phyloP scores from a whole-genome alignment of 2,329 filamentous ascomycete species.

The Arthroderma sp. region DNA sequence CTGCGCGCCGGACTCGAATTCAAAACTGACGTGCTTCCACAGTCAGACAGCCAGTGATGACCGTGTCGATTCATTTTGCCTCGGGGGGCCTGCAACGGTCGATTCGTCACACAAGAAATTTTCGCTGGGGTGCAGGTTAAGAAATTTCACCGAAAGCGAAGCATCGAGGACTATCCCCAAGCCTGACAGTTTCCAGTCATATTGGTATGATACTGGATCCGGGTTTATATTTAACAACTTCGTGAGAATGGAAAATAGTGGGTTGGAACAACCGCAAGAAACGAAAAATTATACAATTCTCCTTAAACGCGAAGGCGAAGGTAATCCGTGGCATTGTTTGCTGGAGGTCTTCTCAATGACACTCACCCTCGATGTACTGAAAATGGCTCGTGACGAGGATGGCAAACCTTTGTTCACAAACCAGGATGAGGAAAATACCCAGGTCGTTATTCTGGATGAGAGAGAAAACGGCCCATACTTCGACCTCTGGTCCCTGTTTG shows the following conservation, averaged over 20 bases:
- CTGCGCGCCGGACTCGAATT: slow-evolving; percentile 13
- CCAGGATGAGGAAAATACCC: slow-evolving; percentile 14
- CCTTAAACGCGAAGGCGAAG: slow-evolving; percentile 23
- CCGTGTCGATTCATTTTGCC: slow-evolving; percentile 17
- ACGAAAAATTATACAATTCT: slow-evolving; percentile 15
- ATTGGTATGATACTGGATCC: slow-evolving; percentile 23
- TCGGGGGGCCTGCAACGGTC: slow-evolving; percentile 11
- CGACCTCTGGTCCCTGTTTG: slow-evolving; percentile 27
- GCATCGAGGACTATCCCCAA: not conserved
- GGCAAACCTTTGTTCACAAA: slow-evolving; percentile 12
- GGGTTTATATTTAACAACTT: slow-evolving; percentile 13
- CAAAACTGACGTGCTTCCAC: slow-evolving; percentile 19
- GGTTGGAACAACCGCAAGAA: not conserved
- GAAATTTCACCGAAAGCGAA: not conserved
- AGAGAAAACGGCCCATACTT: slow-evolving; percentile 23
- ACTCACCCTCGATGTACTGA: slow-evolving; percentile 23
- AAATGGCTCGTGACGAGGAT: slow-evolving; percentile 13
- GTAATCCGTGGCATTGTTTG: slow-evolving; percentile 24
- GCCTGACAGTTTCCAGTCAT: slow-evolving; percentile 12
- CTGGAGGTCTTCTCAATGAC: slow-evolving; percentile 25
- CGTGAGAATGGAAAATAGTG: slow-evolving; percentile 7
- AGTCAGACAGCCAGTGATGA: slow-evolving; percentile 6
- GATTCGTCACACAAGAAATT: slow-evolving; percentile 11
- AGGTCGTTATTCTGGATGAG: slow-evolving; percentile 27
- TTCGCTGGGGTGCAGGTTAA: slow-evolving; percentile 13